Conservation (phyloP, 2,329 filamentous ascomycete species). For the Clarireedia hainanense region DNA sequence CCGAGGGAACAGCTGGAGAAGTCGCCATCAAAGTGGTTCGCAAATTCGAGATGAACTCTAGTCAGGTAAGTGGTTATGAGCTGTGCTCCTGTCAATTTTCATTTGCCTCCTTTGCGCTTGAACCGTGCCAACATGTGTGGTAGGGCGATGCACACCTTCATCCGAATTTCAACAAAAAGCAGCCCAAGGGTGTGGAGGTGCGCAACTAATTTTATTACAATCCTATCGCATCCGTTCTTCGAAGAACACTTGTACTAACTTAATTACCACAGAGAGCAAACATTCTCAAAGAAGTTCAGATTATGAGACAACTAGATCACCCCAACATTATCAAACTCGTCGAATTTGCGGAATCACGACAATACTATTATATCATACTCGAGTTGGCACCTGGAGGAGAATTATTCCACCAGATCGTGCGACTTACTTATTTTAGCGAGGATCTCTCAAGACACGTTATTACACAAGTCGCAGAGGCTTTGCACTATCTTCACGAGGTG, state of each 20-base stretch:
- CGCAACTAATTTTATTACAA: conserved; percentile 38
- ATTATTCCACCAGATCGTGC: conserved; percentile 96
- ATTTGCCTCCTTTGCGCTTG: conserved; percentile 24
- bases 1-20: conserved; percentile 61
- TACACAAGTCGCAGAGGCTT: conserved; percentile 83
- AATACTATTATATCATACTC: conserved; percentile 97
- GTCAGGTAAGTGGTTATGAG: conserved; percentile 69
- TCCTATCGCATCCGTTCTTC: background rate
- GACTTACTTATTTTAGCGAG: conserved; percentile 97
- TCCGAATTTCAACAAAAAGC: conserved; percentile 93
- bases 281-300: conserved; percentile 96
- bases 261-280: conserved; percentile 67
- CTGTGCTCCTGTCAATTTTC: conserved; percentile 14
- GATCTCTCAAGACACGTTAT: conserved; percentile 93
- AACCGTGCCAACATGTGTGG: conserved; percentile 47
- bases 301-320: conserved; percentile 95
- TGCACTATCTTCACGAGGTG: conserved; percentile 91
- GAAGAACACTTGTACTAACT: conserved; percentile 6
- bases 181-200: conserved; percentile 96
- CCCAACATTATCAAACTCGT: conserved; percentile 92
- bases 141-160: conserved; percentile 91
- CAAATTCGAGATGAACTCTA: conserved; percentile 98
- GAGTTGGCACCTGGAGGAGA: conserved; percentile 94
- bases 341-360: conserved; percentile 85
- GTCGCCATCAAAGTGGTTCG: conserved; percentile 98